Conservation (phyloP, 768 basidiomycete species). For the Daedaleopsis sinensis region DNA sequence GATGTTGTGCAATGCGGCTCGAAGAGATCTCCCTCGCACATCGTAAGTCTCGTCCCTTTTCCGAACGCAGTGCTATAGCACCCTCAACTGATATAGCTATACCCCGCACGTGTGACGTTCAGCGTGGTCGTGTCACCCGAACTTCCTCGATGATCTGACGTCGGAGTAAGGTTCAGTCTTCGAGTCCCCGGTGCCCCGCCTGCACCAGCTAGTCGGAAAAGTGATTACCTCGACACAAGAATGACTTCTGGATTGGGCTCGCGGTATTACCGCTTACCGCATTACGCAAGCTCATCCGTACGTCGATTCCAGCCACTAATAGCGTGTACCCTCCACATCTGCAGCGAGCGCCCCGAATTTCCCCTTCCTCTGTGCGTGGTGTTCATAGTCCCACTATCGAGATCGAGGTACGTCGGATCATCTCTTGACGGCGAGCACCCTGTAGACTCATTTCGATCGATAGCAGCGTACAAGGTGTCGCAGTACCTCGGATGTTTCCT, state of each 20-base stretch:
- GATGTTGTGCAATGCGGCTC: constrained; percentile 14
- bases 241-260: constrained; percentile 70
- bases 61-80: constrained; percentile 22
- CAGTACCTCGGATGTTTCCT: constrained; percentile 66
- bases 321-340: background rate
- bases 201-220: constrained; percentile 53
- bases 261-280: constrained; percentile 67
- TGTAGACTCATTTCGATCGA: background rate
- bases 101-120: background rate
- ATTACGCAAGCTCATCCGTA: constrained; percentile 80
- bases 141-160: too few relatives aligned
- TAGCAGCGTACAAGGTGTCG: constrained; percentile 68
- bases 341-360: constrained; percentile 81
- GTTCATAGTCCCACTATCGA: constrained; percentile 84
- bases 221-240: constrained; percentile 65
- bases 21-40: constrained; percentile 17
- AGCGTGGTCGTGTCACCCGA: too few relatives aligned
- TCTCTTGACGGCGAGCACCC: background rate
- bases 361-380: constrained; percentile 83
- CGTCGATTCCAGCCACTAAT: constrained; percentile 28
- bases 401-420: constrained; percentile 56
- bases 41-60: constrained; percentile 15
- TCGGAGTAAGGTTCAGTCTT: constrained; percentile 45
- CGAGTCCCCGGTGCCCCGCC: constrained; percentile 44
- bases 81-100: background rate